Evolutionary conservation across 805 yeast genomes (phyloP), one percentile per base, ranked within the genome.

Genomic region (Metschnikowia hibisci): DNA sequence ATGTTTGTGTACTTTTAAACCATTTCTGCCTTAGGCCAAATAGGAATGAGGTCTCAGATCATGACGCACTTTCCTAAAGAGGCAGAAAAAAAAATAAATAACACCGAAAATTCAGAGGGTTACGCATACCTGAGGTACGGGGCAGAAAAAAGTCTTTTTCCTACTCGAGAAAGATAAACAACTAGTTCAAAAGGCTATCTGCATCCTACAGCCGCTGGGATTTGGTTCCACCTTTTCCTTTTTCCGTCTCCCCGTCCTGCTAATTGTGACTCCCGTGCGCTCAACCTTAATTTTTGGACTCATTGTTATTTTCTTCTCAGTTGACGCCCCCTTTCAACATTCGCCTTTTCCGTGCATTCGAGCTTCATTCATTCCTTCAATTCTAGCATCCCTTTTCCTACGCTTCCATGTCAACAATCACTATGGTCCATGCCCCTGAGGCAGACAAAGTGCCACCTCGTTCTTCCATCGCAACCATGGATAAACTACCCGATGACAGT

Each of bases 1-100:
- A 27, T 35, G 34, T 39, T 38, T 46, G 50, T 46, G 32, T 46
- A 43, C 43, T 15, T 43, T 46, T 46, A 31, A 14, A 22, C 50
- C 50, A 23, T 14, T 43, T 46, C 43, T 34, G 44, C 20, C 28
- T 14, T 23, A 12, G n/a, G 9, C 32, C 25, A 23, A 26, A 20
- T 27, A 11, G 25, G 16, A 16, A 26, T 16, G 13, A 35, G 32
- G 39, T 27, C 39, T 35, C 32, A 35, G 39, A 26, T 16, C n/a
- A 27, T 35, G 40, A 29, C 40, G 40, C 40, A 37, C 32, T 15
- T 37, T 37, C 40, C 40, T 37, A 37, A 37, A 25, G 40, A 27
- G 33, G 40, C 28, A n/a, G n/a, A 37, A 37, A 37, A 5, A 22
- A 37, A 2, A 37, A 37, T 37, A 37, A 37, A 37, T 29, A 37